These are phyloP conservation scores for Leccinum sublutescens DNA, from an alignment of 768 basidiomycete genomes.

Conservation along the genomic window DNA sequence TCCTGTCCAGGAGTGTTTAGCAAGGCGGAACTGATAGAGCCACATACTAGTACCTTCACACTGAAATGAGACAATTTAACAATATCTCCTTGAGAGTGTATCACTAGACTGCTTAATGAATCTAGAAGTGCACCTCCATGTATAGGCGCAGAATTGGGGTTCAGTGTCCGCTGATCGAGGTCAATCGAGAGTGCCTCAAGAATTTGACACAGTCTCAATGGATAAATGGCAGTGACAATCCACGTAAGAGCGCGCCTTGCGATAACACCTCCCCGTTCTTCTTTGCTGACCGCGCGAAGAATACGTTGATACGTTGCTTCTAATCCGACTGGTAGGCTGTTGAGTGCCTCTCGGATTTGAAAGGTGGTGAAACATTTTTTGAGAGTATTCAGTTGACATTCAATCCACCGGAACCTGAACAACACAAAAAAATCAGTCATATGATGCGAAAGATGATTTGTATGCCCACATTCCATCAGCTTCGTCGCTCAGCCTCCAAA, in stretches of 20 bases:
- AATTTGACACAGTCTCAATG: background rate
- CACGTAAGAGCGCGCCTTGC: background rate
- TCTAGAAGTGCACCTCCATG: background rate
- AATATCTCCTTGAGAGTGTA: background rate
- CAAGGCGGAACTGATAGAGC: background rate
- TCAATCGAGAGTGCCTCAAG: background rate
- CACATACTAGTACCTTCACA: background rate
- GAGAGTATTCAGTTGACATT: background rate
- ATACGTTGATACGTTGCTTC: background rate
- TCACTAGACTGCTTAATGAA: background rate
- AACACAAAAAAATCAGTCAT: background rate
- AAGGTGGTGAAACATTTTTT: background rate
- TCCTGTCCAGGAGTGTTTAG: background rate
- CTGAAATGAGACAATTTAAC: background rate
- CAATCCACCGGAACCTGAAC: background rate
- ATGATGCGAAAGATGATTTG: background rate
- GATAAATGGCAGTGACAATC: background rate
- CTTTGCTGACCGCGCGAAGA: background rate
- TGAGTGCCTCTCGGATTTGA: background rate
- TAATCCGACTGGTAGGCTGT: background rate
- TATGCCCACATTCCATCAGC: conserved; percentile 13
- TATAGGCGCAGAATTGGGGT: background rate
- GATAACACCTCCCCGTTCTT: background rate
- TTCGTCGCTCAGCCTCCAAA: background rate
- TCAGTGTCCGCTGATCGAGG: background rate